Conservation (phyloP, 2,329 filamentous ascomycete species). For the Ceratocystis smalleyi region DNA sequence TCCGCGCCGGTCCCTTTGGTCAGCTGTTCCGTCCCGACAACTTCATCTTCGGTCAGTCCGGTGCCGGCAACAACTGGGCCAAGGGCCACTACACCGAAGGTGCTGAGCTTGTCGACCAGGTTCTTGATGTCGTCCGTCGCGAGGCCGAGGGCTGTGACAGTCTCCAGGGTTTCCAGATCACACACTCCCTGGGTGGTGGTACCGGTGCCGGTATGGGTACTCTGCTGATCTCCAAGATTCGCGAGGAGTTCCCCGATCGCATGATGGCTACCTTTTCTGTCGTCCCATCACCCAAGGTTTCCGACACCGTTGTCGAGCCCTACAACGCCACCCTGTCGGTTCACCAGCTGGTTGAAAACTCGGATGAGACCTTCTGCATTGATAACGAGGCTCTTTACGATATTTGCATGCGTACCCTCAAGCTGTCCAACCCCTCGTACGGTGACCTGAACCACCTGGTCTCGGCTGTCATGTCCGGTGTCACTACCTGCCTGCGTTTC, state of each 20-base stretch:
- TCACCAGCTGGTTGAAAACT: conserved; percentile 99
- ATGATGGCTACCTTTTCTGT: conserved; percentile 99
- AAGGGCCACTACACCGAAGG: conserved; percentile 99
- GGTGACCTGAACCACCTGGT: conserved; percentile 99
- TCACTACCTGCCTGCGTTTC: conserved; percentile 98
- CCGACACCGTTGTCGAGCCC: conserved; percentile 97
- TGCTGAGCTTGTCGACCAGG: conserved; percentile 95
- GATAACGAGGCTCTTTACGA: conserved; percentile 99
- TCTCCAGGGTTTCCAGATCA: conserved; percentile 99
- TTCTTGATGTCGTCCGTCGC: conserved; percentile 94
- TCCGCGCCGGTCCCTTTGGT: conserved; percentile 93
- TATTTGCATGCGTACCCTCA: conserved; percentile 99
- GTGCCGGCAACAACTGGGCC: conserved; percentile 99
- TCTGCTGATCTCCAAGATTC: conserved; percentile 98
- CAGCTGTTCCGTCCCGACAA: conserved; percentile 99
- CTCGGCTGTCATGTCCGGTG: conserved; percentile 98
- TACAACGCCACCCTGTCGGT: conserved; percentile 99
- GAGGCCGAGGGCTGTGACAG: conserved; percentile 98
- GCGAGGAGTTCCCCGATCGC: conserved; percentile 98
- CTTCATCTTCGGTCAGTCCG: conserved; percentile 98
- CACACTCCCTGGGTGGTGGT: conserved; percentile 98
- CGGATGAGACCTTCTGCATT: conserved; percentile 99
- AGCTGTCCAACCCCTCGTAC: conserved; percentile 97
- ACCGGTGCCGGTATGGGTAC: conserved; percentile 99
- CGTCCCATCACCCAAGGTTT: conserved; percentile 97